Evolutionary conservation across 352 stramenopile species (phyloP).

Genomic region (Thraustochytrium striatum): DNA sequence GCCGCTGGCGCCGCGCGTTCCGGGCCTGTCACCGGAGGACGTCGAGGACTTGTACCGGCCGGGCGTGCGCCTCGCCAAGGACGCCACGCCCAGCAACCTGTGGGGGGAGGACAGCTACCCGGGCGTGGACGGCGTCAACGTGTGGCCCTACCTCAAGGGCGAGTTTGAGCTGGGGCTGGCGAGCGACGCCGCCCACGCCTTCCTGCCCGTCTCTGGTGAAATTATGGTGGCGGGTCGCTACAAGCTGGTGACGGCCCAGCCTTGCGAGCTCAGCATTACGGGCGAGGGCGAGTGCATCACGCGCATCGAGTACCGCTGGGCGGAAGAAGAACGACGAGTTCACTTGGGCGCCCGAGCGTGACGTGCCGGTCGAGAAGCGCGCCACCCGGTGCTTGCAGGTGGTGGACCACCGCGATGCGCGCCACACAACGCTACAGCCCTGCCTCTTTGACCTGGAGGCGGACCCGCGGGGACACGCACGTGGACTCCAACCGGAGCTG

Average conservation of each 20-base stretch:
- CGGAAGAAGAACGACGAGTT: not conserved
- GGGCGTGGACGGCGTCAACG: not conserved
- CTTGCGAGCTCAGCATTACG: not conserved
- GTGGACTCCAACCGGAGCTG: not conserved
- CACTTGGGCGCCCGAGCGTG: not conserved
- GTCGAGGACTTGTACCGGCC: not conserved
- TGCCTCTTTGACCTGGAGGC: not conserved
- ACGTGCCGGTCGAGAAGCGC: not conserved
- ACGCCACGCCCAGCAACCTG: not conserved
- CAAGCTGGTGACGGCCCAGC: not conserved
- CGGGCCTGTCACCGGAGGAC: not conserved
- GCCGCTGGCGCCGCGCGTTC: not conserved
- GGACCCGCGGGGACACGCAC: not conserved
- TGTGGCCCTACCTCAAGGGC: not conserved
- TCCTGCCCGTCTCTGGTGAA: not conserved
- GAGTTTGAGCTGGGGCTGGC: not conserved
- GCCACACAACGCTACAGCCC: not conserved
- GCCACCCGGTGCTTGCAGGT: not conserved
- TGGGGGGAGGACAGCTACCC: not conserved
- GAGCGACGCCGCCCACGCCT: not conserved
- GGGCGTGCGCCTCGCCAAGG: not conserved
- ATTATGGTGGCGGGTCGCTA: not conserved
- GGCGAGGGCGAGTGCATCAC: not conserved
- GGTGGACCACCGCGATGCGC: not conserved
- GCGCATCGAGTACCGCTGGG: not conserved